Percentiles rank a stretch among this genome's conserved stretches.
Conservation (phyloP, 345 rosid genomes). For the Leavenworthia alabamica region DNA sequence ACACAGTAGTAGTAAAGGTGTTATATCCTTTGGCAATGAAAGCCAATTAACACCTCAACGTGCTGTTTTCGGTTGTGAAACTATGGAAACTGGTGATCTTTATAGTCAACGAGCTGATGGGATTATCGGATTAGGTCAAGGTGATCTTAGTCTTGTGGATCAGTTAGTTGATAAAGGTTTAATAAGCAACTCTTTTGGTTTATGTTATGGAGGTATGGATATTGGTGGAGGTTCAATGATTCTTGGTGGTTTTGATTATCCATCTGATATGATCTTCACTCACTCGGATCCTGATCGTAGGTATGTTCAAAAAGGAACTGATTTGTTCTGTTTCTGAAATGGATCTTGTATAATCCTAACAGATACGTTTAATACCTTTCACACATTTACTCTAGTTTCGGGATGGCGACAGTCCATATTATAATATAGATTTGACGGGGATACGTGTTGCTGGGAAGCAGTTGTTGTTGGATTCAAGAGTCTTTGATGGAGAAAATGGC, state of each 20-base stretch:
- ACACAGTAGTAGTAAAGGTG: constrained; percentile 85
- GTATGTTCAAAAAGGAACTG: constrained; percentile 41
- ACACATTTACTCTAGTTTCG: constrained; percentile 97
- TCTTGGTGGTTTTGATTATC: constrained; percentile 70
- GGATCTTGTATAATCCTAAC: constrained; percentile 38
- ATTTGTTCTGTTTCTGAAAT: no score
- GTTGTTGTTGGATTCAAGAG: constrained; percentile 45
- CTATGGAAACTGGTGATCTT: constrained; percentile 81
- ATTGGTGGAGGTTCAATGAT: constrained; percentile 93
- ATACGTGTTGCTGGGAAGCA: constrained; percentile 84
- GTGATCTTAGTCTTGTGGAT: constrained; percentile 84
- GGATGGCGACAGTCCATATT: constrained; percentile 99
- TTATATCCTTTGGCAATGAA: constrained; percentile 71
- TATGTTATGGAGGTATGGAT: constrained; percentile 96
- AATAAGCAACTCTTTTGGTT: constrained; percentile 77
- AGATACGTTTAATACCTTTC: no score
- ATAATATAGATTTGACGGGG: constrained; percentile 92
- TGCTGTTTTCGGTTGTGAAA: constrained; percentile 88
- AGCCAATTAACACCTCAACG: constrained; percentile 71
- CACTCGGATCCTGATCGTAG: constrained; percentile 69
- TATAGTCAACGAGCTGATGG: constrained; percentile 93
- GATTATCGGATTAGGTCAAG: constrained; percentile 89
- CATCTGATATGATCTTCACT: constrained; percentile 63
- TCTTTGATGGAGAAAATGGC: constrained; percentile 74
- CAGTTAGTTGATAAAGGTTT: constrained; percentile 79